Evolutionary conservation across 352 stramenopile genomes (phyloP).

Genomic region (Phytophthora constricta): DNA sequence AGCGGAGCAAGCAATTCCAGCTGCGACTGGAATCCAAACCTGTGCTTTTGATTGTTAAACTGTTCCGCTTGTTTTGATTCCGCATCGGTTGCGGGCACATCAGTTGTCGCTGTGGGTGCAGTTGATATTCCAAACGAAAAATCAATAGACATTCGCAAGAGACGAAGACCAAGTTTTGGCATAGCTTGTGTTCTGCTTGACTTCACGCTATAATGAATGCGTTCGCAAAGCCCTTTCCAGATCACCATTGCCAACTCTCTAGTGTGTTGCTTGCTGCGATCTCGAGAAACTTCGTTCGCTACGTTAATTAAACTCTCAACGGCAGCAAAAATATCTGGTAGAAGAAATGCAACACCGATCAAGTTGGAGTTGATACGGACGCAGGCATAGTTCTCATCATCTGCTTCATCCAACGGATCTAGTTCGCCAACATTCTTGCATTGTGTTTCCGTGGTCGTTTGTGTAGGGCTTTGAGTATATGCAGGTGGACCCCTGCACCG

Average conservation of each 20-base stretch:
- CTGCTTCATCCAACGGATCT: not conserved
- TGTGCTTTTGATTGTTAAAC: not conserved
- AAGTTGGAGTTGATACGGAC: constrained; percentile 34
- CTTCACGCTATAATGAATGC: constrained; percentile 30
- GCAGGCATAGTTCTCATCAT: not conserved
- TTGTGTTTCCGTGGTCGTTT: too few relatives aligned
- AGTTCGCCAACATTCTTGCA: not conserved
- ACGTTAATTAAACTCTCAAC: constrained; percentile 43
- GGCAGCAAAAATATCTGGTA: constrained; percentile 51
- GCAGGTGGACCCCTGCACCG: not conserved
- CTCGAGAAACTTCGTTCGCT: constrained; percentile 19
- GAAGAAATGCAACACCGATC: constrained; percentile 55
- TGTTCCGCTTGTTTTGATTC: constrained; percentile 4
- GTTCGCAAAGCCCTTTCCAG: constrained; percentile 57
- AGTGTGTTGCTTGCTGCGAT: constrained; percentile 3
- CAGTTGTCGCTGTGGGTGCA: constrained; percentile 9
- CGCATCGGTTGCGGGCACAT: constrained; percentile 5
- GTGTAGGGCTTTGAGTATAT: too few relatives aligned
- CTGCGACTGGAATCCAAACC: constrained; percentile 55
- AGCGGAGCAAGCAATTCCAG: constrained; percentile 50
- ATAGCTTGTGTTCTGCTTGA: constrained; percentile 5
- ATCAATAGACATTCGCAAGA: constrained; percentile 56
- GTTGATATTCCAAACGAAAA: constrained; percentile 56
- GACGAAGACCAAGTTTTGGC: constrained; percentile 48
- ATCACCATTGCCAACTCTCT: constrained; percentile 23